Evolutionary conservation across 2,329 filamentous ascomycete species (phyloP).

Genomic region (Aspergillus sojae): DNA sequence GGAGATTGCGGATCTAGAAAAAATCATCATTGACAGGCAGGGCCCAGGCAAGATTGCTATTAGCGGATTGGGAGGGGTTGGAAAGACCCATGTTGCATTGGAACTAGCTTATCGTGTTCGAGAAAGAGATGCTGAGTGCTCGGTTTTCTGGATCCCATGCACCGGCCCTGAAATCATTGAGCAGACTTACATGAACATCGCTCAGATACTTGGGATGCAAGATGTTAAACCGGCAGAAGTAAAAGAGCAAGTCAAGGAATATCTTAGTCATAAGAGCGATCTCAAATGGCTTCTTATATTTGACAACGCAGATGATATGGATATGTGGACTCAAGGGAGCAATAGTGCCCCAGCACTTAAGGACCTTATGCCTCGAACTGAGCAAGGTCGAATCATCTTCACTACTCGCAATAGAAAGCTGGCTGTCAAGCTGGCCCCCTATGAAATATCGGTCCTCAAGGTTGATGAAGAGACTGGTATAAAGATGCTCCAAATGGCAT

Average conservation of each 20-base stretch:
- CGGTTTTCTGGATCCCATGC: slow-evolving; percentile 31
- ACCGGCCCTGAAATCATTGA: slow-evolving; percentile 24
- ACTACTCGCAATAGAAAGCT: slow-evolving; percentile 31
- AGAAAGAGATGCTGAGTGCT: slow-evolving; percentile 21
- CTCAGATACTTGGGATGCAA: background rate
- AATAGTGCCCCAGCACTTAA: background rate
- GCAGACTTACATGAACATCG: slow-evolving; percentile 15
- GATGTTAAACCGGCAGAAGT: background rate
- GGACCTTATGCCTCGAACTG: background rate
- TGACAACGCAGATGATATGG: background rate
- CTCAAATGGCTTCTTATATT: background rate
- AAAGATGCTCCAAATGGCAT: background rate
- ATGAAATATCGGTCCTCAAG: slow-evolving; percentile 24
- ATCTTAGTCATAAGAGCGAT: background rate
- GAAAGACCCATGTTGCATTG: slow-evolving; percentile 32
- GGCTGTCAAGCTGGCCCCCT: slow-evolving; percentile 20
- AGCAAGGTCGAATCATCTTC: slow-evolving; percentile 16
- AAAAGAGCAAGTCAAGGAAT: slow-evolving; percentile 4
- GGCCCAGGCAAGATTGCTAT: slow-evolving; percentile 22
- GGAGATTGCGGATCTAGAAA: slow-evolving; percentile 10
- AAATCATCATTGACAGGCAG: slow-evolving; percentile 3
- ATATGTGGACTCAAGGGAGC: background rate
- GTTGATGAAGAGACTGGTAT: slow-evolving; percentile 17
- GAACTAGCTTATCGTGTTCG: slow-evolving; percentile 28
- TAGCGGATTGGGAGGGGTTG: slow-evolving; percentile 29